Conservation (phyloP, 805 yeast species). For the Candida taoyuanica region DNA sequence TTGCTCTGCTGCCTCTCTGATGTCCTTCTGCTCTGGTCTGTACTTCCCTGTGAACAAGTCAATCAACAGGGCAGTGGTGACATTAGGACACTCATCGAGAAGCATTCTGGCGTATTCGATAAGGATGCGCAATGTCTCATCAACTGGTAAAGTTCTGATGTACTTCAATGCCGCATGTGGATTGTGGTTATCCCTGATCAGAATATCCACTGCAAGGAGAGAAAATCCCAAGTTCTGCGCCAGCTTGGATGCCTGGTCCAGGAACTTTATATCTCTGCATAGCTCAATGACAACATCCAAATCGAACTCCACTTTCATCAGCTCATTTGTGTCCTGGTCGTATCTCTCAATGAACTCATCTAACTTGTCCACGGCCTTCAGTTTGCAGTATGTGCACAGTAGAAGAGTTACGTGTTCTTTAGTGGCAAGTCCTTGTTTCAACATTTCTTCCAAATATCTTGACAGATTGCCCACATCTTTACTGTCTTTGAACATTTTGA, state of each 20-base stretch:
- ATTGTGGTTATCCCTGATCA: conserved; percentile 59
- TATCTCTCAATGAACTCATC: conserved; percentile 48
- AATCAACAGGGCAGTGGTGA: conserved; percentile 76
- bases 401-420: conserved; percentile 79
- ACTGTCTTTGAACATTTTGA: conserved; percentile 74
- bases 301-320: conserved; percentile 49
- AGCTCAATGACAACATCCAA: conserved; percentile 61
- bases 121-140: conserved; percentile 70
- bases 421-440: conserved; percentile 52
- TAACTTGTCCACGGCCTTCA: conserved; percentile 57
- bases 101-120: conserved; percentile 61
- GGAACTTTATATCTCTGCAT: conserved; percentile 69
- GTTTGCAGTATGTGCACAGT: conserved; percentile 73
- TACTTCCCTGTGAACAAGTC: conserved; percentile 87
- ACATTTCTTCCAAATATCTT: conserved; percentile 56
- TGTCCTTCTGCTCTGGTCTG: conserved; percentile 35
- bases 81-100: conserved; percentile 66
- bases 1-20: conserved; percentile 17
- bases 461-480: conserved; percentile 64
- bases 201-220: conserved; percentile 69
- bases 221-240: conserved; percentile 73
- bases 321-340: conserved; percentile 29
- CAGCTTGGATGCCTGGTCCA: conserved; percentile 59
- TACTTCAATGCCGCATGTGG: conserved; percentile 58
- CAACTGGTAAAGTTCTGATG: conserved; percentile 63